Evolutionary conservation across 2,329 filamentous ascomycete species (phyloP).

Genomic region (Colletotrichum sp.): DNA sequence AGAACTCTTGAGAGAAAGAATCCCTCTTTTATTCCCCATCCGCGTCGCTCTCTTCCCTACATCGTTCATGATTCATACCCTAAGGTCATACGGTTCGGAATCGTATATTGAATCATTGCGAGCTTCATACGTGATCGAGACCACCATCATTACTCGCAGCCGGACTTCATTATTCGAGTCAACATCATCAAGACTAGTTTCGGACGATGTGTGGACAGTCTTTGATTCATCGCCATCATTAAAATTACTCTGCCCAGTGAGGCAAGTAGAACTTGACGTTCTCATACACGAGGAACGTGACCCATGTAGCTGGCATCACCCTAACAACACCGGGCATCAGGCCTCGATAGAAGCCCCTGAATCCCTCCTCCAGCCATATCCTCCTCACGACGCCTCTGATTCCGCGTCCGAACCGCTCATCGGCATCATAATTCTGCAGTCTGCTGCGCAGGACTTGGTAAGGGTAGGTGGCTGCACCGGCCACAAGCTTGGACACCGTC

Average conservation of each 20-base stretch:
- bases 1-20: too few relatives aligned
- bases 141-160: too few relatives aligned
- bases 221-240: background rate
- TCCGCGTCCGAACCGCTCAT: slow-evolving; percentile 73
- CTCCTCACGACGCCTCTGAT: slow-evolving; percentile 71
- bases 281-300: slow-evolving; percentile 97
- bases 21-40: too few relatives aligned
- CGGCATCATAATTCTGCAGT: slow-evolving; percentile 87
- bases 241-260: slow-evolving; percentile 25
- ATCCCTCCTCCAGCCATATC: slow-evolving; percentile 80
- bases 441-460: slow-evolving; percentile 91
- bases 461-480: slow-evolving; percentile 89
- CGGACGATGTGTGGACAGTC: background rate
- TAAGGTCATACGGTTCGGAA: too few relatives aligned
- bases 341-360: slow-evolving; percentile 88
- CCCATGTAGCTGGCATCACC: slow-evolving; percentile 92
- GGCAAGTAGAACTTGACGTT: slow-evolving; percentile 80
- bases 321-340: slow-evolving; percentile 87
- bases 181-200: background rate
- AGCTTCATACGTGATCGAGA: too few relatives aligned
- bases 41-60: too few relatives aligned
- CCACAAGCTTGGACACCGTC: slow-evolving; percentile 82
- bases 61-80: too few relatives aligned
- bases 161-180: background rate
- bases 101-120: too few relatives aligned